These are phyloP conservation scores for Stagonosporopsis vannaccii DNA, from an alignment of 2,329 filamentous ascomycete genomes.

Conservation along the genomic window DNA sequence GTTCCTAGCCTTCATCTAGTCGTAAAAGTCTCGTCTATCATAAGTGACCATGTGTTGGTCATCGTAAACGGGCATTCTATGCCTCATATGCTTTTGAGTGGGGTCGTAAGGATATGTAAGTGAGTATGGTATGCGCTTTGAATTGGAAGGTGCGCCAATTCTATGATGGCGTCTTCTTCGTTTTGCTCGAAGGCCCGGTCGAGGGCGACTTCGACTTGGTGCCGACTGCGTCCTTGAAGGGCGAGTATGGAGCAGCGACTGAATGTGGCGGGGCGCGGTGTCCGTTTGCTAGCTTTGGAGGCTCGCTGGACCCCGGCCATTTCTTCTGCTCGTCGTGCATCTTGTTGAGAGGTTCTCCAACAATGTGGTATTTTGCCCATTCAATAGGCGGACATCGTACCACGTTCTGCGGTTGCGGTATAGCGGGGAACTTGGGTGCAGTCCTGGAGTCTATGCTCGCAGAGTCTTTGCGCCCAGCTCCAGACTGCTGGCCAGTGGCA, in stretches of 20 bases:
- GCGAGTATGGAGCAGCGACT: conserved; percentile 66
- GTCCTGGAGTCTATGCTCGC: conserved; percentile 25
- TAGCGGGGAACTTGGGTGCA: conserved; percentile 61
- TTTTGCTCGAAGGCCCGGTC: conserved; percentile 33
- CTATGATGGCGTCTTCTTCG: conserved; percentile 44
- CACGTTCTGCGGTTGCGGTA: conserved; percentile 82
- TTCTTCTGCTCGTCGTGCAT: conserved; percentile 80
- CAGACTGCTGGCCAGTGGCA: conserved; percentile 21
- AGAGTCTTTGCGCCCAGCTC: conserved; percentile 40
- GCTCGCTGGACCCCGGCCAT: conserved; percentile 50
- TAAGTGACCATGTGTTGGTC: conserved; percentile 32
- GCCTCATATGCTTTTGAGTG: conserved; percentile 29
- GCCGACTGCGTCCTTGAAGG: conserved; percentile 61
- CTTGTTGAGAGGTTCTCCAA: conserved; percentile 82
- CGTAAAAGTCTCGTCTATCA: conserved; percentile 39
- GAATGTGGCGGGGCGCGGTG: conserved; percentile 58
- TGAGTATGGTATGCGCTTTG: conserved; percentile 10
- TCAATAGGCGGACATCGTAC: conserved; percentile 89
- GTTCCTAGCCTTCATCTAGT: conserved; percentile 31
- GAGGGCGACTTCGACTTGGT: conserved; percentile 30
- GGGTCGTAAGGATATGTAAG: conserved; percentile 8
- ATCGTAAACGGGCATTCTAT: conserved; percentile 36
- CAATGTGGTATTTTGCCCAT: conserved; percentile 93
- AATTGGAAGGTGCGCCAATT: conserved; percentile 11
- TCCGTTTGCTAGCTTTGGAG: conserved; percentile 42